These are phyloP conservation scores for Eucommia ulmoides DNA, from an alignment of 257 asterid species.

Conservation along the genomic window DNA sequence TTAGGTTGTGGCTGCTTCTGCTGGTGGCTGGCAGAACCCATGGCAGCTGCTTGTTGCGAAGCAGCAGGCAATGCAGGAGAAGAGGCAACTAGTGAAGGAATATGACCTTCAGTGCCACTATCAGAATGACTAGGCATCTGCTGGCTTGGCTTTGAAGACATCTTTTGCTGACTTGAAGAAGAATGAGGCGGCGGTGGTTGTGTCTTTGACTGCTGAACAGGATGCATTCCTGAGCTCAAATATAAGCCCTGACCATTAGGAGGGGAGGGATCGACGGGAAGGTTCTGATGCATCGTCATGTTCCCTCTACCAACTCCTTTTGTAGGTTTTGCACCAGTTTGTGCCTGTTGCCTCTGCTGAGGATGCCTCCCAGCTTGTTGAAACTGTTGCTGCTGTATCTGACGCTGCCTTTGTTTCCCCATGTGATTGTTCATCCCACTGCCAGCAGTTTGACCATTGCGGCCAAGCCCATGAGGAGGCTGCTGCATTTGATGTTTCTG, in stretches of 20 bases:
- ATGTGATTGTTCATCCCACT: conserved; percentile 41
- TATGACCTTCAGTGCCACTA: conserved; percentile 6
- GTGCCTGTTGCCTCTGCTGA: conserved; percentile 38
- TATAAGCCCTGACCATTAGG: conserved; percentile 41
- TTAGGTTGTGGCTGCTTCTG: not conserved
- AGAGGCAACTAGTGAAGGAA: not conserved
- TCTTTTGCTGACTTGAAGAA: conserved; percentile 41
- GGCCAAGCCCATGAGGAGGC: conserved; percentile 46
- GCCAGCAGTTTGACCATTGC: conserved; percentile 38
- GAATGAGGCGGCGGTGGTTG: conserved; percentile 28
- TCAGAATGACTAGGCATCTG: conserved; percentile 35
- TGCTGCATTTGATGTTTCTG: conserved; percentile 55
- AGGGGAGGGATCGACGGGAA: conserved; percentile 37
- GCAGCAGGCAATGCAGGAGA: not conserved
- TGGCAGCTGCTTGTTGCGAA: not conserved
- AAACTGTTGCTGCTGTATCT: conserved; percentile 30
- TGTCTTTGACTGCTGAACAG: conserved; percentile 34
- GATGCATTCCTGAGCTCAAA: conserved; percentile 28
- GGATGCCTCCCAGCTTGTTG: conserved; percentile 29
- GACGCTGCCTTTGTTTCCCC: conserved; percentile 37
- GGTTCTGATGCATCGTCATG: conserved; percentile 39
- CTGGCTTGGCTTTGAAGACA: conserved; percentile 35
- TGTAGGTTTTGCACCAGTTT: conserved; percentile 45
- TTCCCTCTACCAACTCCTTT: conserved; percentile 74
- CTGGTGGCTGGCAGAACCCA: not conserved